Evolutionary conservation across 768 basidiomycete species (phyloP), one percentile per base, ranked within the genome.

Genomic region (Tricholoma furcatifolium): DNA sequence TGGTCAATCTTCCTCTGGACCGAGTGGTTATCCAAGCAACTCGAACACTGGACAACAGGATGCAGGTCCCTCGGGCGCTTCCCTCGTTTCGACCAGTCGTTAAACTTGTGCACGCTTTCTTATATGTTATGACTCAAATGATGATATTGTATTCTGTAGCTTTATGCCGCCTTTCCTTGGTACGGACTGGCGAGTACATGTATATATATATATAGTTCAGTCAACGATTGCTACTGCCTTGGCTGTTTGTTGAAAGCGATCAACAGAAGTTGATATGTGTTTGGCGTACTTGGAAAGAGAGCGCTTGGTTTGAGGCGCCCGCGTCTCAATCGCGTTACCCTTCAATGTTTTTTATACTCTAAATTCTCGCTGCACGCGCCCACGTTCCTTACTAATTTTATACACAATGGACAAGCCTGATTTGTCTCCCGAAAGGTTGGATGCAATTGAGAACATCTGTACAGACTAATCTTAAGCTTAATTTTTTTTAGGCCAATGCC

Each of bases 381-480:
- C 54, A 61, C 62, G 53, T 53, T 61, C 62, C 20, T 15, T 46
- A 50, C 30, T 35, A 1, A n/a, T 6, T 32, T 38, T 41, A 9
- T 50, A 23, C 17, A 35, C n/a, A 6, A 64, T 64, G 62, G 52
- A 51, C 6, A 51, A 51, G 42, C 41, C 15, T n/a, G 11, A 31
- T 7, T 53, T 50, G 27, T 61, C 60, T 12, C 56, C 57, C 36
- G 60, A 55, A 56, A 52, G 62, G 62, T 63, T 43, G 42, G 48
- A 14, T 20, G n/a, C 23, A 24, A 11, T 40, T 41, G n/a, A 3
- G 15, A 15, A 2, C 12, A 51, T 20, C 14, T 38, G 23, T 20
- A 14, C 43, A 43, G 24, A 27, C 20, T 57, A 17, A 50, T 54
- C 2, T 54, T 36, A 27, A n/a, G n/a, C n/a, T n/a, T n/a, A n/a